Conservation (phyloP, 1,284 basidiomycete species). For the Ceratobasidium papillatum region DNA sequence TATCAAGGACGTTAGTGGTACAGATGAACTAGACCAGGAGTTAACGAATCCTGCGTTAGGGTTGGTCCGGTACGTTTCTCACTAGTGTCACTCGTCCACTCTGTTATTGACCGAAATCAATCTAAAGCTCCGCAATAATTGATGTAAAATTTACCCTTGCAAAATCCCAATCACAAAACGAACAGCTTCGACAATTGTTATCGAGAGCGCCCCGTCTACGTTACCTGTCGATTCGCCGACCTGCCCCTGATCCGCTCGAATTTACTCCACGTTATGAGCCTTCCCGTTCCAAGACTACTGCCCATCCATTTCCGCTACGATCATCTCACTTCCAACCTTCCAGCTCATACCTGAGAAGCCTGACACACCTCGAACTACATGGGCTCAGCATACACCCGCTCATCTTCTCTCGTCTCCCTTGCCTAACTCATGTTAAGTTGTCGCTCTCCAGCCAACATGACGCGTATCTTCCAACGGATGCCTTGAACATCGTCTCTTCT, state of each 20-base stretch:
- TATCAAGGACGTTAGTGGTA: not conserved
- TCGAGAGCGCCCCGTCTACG: conserved; percentile 21
- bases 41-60: not conserved
- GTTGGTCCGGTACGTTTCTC: not conserved
- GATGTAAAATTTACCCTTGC: conserved; percentile 9
- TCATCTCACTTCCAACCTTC: conserved; percentile 18
- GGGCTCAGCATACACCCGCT: conserved; percentile 29
- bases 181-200: conserved; percentile 12
- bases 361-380: conserved; percentile 13
- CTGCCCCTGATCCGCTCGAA: conserved; percentile 10
- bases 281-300: conserved; percentile 18
- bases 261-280: conserved; percentile 12
- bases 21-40: not conserved
- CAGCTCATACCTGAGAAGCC: not conserved
- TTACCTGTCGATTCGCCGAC: conserved; percentile 15
- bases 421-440: conserved; percentile 24
- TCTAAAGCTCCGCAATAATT: conserved; percentile 2
- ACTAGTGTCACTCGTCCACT: not conserved
- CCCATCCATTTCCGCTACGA: conserved; percentile 27
- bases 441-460: not conserved
- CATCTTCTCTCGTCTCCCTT: not conserved
- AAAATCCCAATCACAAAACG: not conserved
- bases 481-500: not conserved
- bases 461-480: conserved; percentile 13
- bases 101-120: not conserved